Base-by-base conservation (phyloP, 352 stramenopile genomes). In the Globisporangium middletonii region DNA sequence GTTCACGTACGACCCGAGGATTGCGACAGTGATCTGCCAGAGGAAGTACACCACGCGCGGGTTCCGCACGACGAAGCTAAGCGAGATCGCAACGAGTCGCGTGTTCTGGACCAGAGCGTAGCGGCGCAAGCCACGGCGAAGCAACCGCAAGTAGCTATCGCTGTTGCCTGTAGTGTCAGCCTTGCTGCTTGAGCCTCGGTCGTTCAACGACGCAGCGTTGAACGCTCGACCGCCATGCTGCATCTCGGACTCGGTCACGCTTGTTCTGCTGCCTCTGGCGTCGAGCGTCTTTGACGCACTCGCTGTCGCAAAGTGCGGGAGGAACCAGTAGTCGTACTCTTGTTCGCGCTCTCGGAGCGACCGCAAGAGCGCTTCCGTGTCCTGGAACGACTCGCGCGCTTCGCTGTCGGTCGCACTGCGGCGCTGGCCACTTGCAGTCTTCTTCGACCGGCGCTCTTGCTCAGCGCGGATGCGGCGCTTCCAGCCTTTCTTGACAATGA, bases 401-500 rank as follows among this genome's bases (percentile, higher is more conserved):
- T 83, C 73, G 1, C 52, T 42, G 57, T 83, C 67, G 0, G 30
- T 50, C 11, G 49, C 44, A 2, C 27, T 26, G 42, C 54, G 47
- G 16, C 66, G 64, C 18, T 79, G 71, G 0, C 59, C 38, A 48
- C 63, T 77, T 1, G 73, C 75, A 1, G 56, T 76, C 11, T 67
- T 62, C 68, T 87, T 83, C 6, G 75, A 85, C 26, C 59, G 53
- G 19, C 62, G 65, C 11, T 68, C 62, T 61, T 77, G 63, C 26
- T 85, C 61, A 4, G 57, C 53, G 15, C 73, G 69, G 55, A 77
- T 77, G 27, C 75, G 75, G 2, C 73, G 72, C 53, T 86, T 88
- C 73, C 78, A 85, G 3, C 76, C 75, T 57, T 88, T 83, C 57
- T 87, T 86, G 23, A 91, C 79, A 6, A 88, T 42, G 23, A 88